phyloP scores from a whole-genome alignment of 495 filamentous ascomycete species.

The Achaetomiella virescens region DNA sequence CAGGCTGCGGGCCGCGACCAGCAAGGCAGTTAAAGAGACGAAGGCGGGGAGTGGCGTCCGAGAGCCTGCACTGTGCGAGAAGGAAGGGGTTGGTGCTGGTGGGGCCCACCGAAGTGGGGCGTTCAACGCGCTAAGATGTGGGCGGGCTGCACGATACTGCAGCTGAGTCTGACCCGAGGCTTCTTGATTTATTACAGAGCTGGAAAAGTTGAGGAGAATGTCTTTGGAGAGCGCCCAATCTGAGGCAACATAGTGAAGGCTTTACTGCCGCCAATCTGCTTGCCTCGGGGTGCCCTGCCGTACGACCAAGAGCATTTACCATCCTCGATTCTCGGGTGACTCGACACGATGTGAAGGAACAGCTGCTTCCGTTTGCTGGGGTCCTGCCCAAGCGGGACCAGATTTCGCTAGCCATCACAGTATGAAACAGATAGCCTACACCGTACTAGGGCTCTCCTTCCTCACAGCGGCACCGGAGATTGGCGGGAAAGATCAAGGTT shows the following conservation, averaged over 20 bases:
- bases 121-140: conserved; percentile 10
- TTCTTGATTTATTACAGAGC: neutral
- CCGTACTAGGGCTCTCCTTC: neutral
- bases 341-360: neutral
- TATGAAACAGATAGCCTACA: neutral
- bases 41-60: conserved; percentile 43
- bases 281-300: neutral
- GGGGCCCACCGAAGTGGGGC: conserved; percentile 22
- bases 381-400: neutral
- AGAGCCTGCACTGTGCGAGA: conserved; percentile 19
- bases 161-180: conserved; percentile 1
- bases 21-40: conserved; percentile 43
- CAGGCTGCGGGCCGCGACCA: conserved; percentile 42
- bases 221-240: neutral
- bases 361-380: neutral
- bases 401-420: conserved; percentile 7
- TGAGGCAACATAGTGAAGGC: neutral
- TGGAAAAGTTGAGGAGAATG: neutral
- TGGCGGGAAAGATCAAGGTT: conserved; percentile 11
- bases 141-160: conserved; percentile 28
- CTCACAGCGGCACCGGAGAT: conserved; percentile 14
- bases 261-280: neutral
- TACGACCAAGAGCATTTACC: neutral
- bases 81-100: conserved; percentile 26
- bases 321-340: neutral